Base-by-base conservation (phyloP, 768 basidiomycete species). In the Phaffia australis region DNA sequence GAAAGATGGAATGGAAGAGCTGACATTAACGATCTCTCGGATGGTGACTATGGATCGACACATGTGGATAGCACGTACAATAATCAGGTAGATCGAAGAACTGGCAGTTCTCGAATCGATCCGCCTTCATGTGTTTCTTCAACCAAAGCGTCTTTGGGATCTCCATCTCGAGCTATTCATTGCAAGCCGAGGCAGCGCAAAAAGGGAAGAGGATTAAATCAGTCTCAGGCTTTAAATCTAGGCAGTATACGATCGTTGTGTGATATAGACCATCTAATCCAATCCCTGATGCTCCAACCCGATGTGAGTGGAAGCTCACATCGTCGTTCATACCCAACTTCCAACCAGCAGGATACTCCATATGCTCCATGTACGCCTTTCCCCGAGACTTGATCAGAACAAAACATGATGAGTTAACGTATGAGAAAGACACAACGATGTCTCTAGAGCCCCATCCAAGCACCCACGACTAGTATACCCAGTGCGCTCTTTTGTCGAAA, bases 101-200 rank as follows among this genome's bases (percentile, higher is more conserved):
- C 74, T 74, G 74, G 72, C 73, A 75, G 21, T 71, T 32, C 58
- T 74, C 71, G 77, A 99, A 98, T 21, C 79, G 80, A 15, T 81
- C 78, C 0, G 83, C 74, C 1, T 81, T 73, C 92, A 98, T 93
- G 78, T 87, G 81, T 68, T 84, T 85, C 76, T 93, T 97, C 52
- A 98, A 81, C 95, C 95, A 98, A 32, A 98, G 84, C 35, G 93
- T 87, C 76, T 98, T 98, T 0, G 94, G 94, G 54, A 97, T 84
- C 77, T 97, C 94, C 95, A 98, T 98, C 77, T 98, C 93, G 52
- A 97, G 82, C 89, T 95, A 8, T 54, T 54, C 8, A 27, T 54
- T 16, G 52, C n/a, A 54, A n/a, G 52, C 5, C 21, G 8, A 16
- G 4, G 52, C 8, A 27, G 27, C 35, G 35, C 35, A 42, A 42